These are phyloP conservation scores for Chenopodium suecicum DNA, from an alignment of 148 eudicot genomes.

Conservation along the genomic window DNA sequence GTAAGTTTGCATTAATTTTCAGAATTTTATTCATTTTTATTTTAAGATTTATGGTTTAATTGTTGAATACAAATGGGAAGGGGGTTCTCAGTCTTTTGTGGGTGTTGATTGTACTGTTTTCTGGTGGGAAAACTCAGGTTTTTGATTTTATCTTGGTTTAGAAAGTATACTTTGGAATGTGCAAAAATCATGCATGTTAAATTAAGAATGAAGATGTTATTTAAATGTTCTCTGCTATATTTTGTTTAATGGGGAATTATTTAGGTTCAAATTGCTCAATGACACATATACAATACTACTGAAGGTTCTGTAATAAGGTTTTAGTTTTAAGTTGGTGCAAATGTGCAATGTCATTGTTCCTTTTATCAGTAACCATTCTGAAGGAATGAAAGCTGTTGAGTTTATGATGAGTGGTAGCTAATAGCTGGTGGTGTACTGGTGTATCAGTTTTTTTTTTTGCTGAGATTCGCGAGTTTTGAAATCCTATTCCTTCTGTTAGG, in stretches of 20 bases:
- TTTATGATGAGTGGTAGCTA: not conserved
- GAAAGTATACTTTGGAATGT: not conserved
- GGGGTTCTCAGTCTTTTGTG: not conserved
- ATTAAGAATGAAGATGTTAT: not conserved
- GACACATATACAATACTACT: not conserved
- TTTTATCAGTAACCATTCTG: not conserved
- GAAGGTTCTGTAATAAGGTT: not conserved
- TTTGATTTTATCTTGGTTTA: not conserved
- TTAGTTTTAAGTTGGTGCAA: not conserved
- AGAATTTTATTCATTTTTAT: not conserved
- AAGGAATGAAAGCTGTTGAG: not conserved
- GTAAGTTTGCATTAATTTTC: conserved; percentile 31
- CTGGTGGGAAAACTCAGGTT: not conserved
- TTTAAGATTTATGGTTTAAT: not conserved
- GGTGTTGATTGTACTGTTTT: not conserved
- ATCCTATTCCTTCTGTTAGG: not conserved
- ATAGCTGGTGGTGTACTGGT: not conserved
- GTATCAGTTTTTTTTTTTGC: not conserved
- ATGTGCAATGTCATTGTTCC: not conserved
- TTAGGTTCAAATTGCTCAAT: not conserved
- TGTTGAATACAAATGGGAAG: not conserved
- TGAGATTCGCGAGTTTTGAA: not conserved
- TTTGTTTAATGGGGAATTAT: not conserved
- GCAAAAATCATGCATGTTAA: not conserved
- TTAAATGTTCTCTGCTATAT: not conserved